Conservation (phyloP, 2,329 filamentous ascomycete genomes). For the Pseudogymnoascus sp. region DNA sequence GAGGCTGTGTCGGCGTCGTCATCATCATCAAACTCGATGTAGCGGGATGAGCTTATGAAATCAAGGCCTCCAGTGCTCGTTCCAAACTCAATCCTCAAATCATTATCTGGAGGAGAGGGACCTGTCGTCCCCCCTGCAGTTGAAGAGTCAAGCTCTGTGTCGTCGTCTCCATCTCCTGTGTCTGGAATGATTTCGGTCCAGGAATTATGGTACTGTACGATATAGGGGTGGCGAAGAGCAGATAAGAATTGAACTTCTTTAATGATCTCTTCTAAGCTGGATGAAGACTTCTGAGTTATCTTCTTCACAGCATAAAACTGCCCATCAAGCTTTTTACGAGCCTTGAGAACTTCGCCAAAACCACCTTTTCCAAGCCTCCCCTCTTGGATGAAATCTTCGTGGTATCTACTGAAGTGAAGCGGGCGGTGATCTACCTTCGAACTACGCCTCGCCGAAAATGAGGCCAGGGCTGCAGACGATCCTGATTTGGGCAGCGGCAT, state of each 20-base stretch:
- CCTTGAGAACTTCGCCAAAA: constrained; percentile 93
- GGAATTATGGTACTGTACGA: constrained; percentile 87
- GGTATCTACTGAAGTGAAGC: constrained; percentile 48
- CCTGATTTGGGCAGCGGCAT: constrained; percentile 49
- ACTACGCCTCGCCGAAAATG: constrained; percentile 23
- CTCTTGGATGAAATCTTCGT: constrained; percentile 83
- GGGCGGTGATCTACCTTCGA: constrained; percentile 4
- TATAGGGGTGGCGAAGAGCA: constrained; percentile 81
- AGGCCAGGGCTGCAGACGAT: constrained; percentile 43
- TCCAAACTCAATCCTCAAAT: constrained; percentile 23
- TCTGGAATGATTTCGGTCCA: constrained; percentile 74
- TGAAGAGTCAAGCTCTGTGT: constrained; percentile 41
- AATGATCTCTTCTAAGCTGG: constrained; percentile 71
- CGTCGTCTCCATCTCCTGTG: constrained; percentile 45
- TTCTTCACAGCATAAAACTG: constrained; percentile 96
- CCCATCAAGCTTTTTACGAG: constrained; percentile 85
- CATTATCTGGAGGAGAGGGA: constrained; percentile 21
- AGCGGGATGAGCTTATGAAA: constrained; percentile 82
- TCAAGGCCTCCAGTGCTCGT: constrained; percentile 72
- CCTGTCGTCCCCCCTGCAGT: constrained; percentile 21
- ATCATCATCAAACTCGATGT: constrained; percentile 66
- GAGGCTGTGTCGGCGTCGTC: constrained; percentile 38
- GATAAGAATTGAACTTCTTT: constrained; percentile 84
- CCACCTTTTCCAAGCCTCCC: constrained; percentile 85
- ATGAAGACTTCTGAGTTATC: constrained; percentile 72